Percentiles rank a stretch among this genome's conserved stretches.
phyloP scores from a whole-genome alignment of 805 yeast species.

The Hanseniaspora taiwanica region DNA sequence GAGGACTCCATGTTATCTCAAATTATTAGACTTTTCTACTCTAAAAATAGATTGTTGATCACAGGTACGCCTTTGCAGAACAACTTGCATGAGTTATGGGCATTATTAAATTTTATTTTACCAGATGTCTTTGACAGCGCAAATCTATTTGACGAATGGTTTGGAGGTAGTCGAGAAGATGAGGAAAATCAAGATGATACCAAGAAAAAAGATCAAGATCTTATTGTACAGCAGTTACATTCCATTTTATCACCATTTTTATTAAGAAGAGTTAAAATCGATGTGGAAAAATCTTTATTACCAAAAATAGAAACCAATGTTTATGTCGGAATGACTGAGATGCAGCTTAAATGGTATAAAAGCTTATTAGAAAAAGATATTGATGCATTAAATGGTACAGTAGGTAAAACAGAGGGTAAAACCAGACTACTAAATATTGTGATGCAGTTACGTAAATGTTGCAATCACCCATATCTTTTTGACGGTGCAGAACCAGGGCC shows the following conservation, averaged over 20 bases:
- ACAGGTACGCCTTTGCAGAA: constrained; percentile 96
- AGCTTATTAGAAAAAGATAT: constrained; percentile 81
- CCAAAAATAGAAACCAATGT: constrained; percentile 87
- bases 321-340: constrained; percentile 88
- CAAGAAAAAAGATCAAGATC: constrained; percentile 47
- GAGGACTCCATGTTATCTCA: constrained; percentile 88
- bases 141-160: constrained; percentile 86
- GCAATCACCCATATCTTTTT: constrained; percentile 92
- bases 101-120: constrained; percentile 71
- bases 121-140: constrained; percentile 95
- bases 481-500: constrained; percentile 99
- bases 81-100: constrained; percentile 94
- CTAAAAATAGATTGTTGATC: constrained; percentile 70
- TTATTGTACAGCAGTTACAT: constrained; percentile 78
- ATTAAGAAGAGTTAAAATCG: constrained; percentile 79
- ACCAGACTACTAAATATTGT: constrained; percentile 85
- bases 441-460: constrained; percentile 92
- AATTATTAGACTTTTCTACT: constrained; percentile 77
- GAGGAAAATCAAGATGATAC: constrained; percentile 20
- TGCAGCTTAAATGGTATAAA: constrained; percentile 90
- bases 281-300: constrained; percentile 78
- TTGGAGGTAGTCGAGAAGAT: constrained; percentile 35
- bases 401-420: constrained; percentile 88
- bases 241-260: constrained; percentile 79
- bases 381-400: constrained; percentile 91